These are phyloP conservation scores for Xylariaceae sp. DNA, from an alignment of 2,329 filamentous ascomycete species.

Conservation along the genomic window DNA sequence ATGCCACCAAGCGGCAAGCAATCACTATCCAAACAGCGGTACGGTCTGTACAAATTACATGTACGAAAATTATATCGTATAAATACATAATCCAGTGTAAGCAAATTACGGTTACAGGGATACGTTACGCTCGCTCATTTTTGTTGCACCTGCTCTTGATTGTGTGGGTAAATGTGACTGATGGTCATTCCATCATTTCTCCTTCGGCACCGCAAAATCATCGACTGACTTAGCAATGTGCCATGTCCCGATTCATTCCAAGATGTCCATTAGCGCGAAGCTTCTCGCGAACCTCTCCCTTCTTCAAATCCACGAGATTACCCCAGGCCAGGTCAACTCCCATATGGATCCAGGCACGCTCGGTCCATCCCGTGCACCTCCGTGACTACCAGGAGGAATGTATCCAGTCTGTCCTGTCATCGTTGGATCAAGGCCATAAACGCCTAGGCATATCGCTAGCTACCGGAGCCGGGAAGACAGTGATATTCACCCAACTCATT, in stretches of 20 bases:
- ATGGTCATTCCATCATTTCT: not conserved
- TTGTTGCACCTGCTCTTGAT: not conserved
- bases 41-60: no score
- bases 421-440: conserved; percentile 67
- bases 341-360: conserved; percentile 1
- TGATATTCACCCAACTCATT: conserved; percentile 96
- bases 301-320: conserved; percentile 3
- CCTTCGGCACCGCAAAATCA: not conserved
- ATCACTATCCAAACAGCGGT: no score
- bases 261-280: conserved; percentile 22
- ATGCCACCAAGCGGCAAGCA: no score
- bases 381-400: conserved; percentile 89
- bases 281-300: conserved; percentile 7
- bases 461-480: conserved; percentile 86
- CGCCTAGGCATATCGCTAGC: conserved; percentile 80
- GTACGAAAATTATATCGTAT: no score
- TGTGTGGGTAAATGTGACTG: not conserved
- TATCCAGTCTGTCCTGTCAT: conserved; percentile 71
- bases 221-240: conserved; percentile 15
- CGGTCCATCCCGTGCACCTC: conserved; percentile 49
- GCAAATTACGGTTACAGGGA: not conserved
- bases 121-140: not conserved
- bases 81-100: no score
- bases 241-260: conserved; percentile 27
- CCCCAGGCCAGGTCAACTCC: conserved; percentile 12